Percentiles rank a stretch among this genome's conserved stretches.
These are phyloP conservation scores for Wickerhamiella sorbophila DNA, from an alignment of 805 yeast species.

Conservation along the genomic window DNA sequence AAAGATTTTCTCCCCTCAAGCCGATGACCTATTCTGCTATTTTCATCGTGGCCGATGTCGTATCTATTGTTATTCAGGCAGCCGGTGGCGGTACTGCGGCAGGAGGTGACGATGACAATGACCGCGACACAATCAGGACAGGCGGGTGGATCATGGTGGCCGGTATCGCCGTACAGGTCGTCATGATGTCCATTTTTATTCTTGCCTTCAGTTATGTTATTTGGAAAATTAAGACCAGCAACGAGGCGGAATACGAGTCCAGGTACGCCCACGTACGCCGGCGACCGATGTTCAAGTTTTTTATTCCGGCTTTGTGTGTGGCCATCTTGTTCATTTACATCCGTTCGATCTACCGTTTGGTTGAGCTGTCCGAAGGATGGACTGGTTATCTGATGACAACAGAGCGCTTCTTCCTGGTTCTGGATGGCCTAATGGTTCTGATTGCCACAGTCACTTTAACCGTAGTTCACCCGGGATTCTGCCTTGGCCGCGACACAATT, in stretches of 20 bases:
- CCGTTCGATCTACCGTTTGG: conserved; percentile 59
- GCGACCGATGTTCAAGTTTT: conserved; percentile 14
- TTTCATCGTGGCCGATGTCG: conserved; percentile 51
- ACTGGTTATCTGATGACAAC: conserved; percentile 45
- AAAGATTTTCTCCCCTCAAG: conserved; percentile 33
- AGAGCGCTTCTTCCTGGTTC: conserved; percentile 42
- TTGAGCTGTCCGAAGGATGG: conserved; percentile 66
- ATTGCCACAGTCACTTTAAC: conserved; percentile 35
- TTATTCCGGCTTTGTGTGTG: conserved; percentile 17
- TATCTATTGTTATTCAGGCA: conserved; percentile 54
- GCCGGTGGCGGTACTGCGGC: conserved; percentile 60
- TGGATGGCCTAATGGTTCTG: conserved; percentile 51
- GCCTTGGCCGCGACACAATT: conserved; percentile 29
- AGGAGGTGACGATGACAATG: conserved; percentile 30
- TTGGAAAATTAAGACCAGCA: conserved; percentile 6
- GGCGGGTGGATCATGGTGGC: conserved; percentile 66
- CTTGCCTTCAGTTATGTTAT: conserved; percentile 34
- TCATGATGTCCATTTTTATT: conserved; percentile 49
- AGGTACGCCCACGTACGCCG: conserved; percentile 10
- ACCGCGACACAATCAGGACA: conserved; percentile 15
- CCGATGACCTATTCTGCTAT: conserved; percentile 51
- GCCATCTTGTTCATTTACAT: conserved; percentile 42
- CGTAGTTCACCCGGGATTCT: conserved; percentile 49
- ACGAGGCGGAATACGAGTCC: conserved; percentile 12
- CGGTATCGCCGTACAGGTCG: conserved; percentile 66